These are phyloP conservation scores for Rhodofomes roseus DNA, from an alignment of 1,284 basidiomycete species.

Conservation along the genomic window DNA sequence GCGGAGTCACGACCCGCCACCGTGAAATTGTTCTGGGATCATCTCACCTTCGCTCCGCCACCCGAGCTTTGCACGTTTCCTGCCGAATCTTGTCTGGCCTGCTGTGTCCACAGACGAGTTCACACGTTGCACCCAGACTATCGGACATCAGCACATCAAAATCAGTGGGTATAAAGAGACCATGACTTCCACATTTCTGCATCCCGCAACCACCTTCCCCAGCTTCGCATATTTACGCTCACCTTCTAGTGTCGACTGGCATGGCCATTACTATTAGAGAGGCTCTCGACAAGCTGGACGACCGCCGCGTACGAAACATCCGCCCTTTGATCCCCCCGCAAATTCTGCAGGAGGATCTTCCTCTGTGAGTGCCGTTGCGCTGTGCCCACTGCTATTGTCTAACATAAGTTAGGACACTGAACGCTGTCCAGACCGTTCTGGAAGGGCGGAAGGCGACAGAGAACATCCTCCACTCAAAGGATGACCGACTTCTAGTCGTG, in stretches of 20 bases:
- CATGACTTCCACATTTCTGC: conserved; percentile 3
- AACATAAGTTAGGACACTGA: conserved; percentile 46
- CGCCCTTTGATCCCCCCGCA: conserved; percentile 89
- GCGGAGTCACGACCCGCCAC: neutral
- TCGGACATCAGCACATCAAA: neutral
- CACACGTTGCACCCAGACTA: neutral
- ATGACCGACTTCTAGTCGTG: conserved; percentile 87
- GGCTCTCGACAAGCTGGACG: conserved; percentile 80
- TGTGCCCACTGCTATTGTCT: neutral
- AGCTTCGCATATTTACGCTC: conserved; percentile 6
- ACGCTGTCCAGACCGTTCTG: conserved; percentile 78
- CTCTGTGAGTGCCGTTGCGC: conserved; percentile 45
- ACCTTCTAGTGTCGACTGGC: conserved; percentile 32
- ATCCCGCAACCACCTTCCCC: neutral
- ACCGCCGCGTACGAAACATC: conserved; percentile 81
- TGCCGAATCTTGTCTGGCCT: conserved; percentile 2
- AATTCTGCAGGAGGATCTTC: conserved; percentile 87
- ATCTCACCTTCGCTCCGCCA: neutral
- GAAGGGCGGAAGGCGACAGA: conserved; percentile 82
- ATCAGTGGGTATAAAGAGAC: conserved; percentile 18
- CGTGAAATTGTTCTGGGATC: conserved; percentile 2
- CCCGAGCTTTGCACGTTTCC: neutral
- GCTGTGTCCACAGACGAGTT: conserved; percentile 2
- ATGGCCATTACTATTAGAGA: conserved; percentile 69
- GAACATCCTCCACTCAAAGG: conserved; percentile 76